Percentiles rank a stretch among this genome's conserved stretches.
These are phyloP conservation scores for Eustoma russellianum DNA, from an alignment of 257 asterid species.

Conservation along the genomic window DNA sequence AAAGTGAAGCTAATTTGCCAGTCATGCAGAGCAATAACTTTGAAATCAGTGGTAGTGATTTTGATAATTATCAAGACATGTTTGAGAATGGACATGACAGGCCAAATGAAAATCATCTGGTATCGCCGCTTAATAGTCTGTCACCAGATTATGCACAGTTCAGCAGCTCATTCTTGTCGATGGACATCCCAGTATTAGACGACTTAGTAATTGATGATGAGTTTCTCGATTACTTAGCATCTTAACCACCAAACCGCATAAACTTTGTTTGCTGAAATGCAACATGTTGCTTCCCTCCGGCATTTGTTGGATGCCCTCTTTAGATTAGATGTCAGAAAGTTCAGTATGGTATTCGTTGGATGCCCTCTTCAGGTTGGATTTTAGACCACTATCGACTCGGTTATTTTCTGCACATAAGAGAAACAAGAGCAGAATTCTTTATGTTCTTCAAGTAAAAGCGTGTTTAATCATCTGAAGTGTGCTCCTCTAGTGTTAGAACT, in stretches of 20 bases:
- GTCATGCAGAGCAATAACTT: conserved; percentile 10
- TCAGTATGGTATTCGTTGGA: not conserved
- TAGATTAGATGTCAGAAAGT: not conserved
- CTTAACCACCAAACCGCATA: conserved; percentile 16
- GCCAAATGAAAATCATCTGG: conserved; percentile 26
- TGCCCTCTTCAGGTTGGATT: not conserved
- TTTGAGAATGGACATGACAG: conserved; percentile 18
- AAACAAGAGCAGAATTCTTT: no score
- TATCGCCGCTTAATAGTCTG: conserved; percentile 28
- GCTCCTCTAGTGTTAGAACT: no score
- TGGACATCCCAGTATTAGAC: conserved; percentile 27
- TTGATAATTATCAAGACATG: conserved; percentile 16
- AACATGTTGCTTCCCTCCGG: not conserved
- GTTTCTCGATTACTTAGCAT: conserved; percentile 36
- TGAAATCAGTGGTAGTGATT: conserved; percentile 14
- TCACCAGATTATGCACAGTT: conserved; percentile 29
- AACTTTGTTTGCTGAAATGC: not conserved
- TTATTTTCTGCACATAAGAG: no score
- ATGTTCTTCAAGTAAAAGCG: no score
- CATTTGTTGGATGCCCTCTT: not conserved
- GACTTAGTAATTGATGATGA: conserved; percentile 27
- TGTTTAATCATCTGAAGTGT: no score
- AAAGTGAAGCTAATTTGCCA: conserved; percentile 15
- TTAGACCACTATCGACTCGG: no score
- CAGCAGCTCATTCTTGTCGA: conserved; percentile 29